A percentile compares a stretch with the other conserved stretches of the same genome.
Evolutionary conservation across 768 basidiomycete genomes (phyloP).

Genomic region (Mycena haematopus): DNA sequence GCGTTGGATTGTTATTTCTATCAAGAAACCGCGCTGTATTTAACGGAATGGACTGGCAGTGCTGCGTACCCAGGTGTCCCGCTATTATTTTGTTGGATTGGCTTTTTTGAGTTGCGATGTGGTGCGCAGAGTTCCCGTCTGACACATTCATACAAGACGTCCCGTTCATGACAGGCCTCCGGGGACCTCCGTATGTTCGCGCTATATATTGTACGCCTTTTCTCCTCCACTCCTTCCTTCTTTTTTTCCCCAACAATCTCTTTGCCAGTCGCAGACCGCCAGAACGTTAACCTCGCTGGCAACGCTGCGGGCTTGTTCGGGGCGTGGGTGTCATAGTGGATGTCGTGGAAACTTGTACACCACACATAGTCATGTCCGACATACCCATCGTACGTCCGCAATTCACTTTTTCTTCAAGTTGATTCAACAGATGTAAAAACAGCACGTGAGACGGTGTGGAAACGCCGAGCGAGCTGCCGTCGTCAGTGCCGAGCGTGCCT

Average conservation of each 20-base stretch:
- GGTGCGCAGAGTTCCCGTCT: conserved; percentile 60
- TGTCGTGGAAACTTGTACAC: no score
- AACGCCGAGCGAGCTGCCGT: no score
- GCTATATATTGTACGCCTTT: no score
- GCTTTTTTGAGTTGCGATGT: not conserved
- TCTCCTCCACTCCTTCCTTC: not conserved
- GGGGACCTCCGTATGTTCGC: no score
- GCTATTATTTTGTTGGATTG: not conserved
- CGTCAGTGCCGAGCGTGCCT: no score
- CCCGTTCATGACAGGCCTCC: conserved; percentile 59
- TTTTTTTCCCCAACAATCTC: not conserved
- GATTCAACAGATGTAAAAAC: no score
- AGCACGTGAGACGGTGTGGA: no score
- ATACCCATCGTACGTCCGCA: no score
- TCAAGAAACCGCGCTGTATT: no score
- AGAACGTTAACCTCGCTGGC: conserved; percentile 58
- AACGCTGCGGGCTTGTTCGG: conserved; percentile 52
- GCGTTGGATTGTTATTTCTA: no score
- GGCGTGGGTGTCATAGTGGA: conserved; percentile 38
- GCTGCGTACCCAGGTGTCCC: conserved; percentile 37
- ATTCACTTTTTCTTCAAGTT: no score
- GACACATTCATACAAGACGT: conserved; percentile 64
- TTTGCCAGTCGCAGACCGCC: conserved; percentile 49
- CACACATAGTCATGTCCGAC: no score
- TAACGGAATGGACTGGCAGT: conserved; percentile 37